Percentiles rank a stretch among this genome's conserved stretches.
Conservation (phyloP, 768 basidiomycete genomes). For the Brasilioporus rufonigricans region DNA sequence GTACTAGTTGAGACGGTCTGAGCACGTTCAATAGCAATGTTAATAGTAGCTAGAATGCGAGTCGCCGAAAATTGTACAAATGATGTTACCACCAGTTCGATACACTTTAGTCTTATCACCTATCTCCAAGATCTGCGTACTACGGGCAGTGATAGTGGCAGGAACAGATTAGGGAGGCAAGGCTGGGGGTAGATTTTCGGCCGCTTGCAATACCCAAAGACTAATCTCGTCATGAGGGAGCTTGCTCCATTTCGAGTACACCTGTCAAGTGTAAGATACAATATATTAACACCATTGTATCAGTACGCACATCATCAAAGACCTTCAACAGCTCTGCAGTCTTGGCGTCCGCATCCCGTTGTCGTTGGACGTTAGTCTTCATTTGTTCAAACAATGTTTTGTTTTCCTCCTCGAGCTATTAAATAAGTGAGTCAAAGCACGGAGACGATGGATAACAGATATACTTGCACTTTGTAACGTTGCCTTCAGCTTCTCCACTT, state of each 20-base stretch:
- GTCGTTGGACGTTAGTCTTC: conserved; percentile 45
- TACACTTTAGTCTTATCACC: too few relatives aligned
- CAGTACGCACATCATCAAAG: conserved; percentile 48
- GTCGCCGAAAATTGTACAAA: too few relatives aligned
- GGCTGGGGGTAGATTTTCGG: conserved; percentile 36
- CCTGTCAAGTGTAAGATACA: conserved; percentile 32
- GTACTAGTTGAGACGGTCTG: too few relatives aligned
- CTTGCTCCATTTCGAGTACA: conserved; percentile 49
- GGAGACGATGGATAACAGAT: not conserved
- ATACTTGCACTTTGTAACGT: conserved; percentile 36
- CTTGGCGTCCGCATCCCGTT: conserved; percentile 45
- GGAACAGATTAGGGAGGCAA: conserved; percentile 10
- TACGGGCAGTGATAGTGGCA: not conserved
- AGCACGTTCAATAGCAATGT: too few relatives aligned
- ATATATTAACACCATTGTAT: not conserved
- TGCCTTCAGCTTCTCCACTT: conserved; percentile 38
- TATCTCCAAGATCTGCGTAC: too few relatives aligned
- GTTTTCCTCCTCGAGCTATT: conserved; percentile 61
- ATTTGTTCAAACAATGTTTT: conserved; percentile 43
- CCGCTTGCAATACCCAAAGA: conserved; percentile 39
- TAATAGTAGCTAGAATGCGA: too few relatives aligned
- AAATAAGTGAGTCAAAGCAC: not conserved
- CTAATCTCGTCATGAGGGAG: conserved; percentile 66
- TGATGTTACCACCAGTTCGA: too few relatives aligned
- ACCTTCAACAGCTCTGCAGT: conserved; percentile 47